Evolutionary conservation across 306 rosid species (phyloP).

Genomic region (Pyrus bretschneideri): DNA sequence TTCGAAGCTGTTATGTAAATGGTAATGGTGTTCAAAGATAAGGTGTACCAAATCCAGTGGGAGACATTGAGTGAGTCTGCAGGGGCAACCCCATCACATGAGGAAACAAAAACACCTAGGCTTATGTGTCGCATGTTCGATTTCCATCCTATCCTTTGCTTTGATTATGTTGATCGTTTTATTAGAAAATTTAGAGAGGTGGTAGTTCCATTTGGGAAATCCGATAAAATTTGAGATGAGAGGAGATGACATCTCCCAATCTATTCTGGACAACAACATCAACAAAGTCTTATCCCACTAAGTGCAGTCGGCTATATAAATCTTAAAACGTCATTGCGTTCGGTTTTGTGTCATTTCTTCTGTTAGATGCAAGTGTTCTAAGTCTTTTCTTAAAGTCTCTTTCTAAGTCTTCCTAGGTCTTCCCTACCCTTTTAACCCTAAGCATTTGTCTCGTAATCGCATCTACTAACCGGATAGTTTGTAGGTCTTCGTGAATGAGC

Average conservation of each 20-base stretch:
- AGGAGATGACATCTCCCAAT: background rate
- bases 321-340: accelerated
- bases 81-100: background rate
- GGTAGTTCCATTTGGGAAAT: background rate
- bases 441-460: accelerated
- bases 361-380: too few relatives aligned
- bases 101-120: background rate
- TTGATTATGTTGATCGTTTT: background rate
- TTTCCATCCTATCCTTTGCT: background rate
- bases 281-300: too few relatives aligned
- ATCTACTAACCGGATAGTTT: accelerated
- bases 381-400: too few relatives aligned
- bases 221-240: background rate
- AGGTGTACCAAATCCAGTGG: background rate
- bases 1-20: background rate
- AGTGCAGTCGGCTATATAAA: too few relatives aligned
- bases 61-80: background rate
- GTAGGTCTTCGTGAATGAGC: too few relatives aligned
- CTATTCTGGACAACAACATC: background rate
- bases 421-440: accelerated
- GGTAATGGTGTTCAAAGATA: background rate
- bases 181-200: background rate
- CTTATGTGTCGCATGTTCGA: background rate
- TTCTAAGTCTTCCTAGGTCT: too few relatives aligned
- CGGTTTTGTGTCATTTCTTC: too few relatives aligned